These are phyloP conservation scores for Globisporangium yorkense DNA, from an alignment of 352 stramenopile species.

Conservation along the genomic window DNA sequence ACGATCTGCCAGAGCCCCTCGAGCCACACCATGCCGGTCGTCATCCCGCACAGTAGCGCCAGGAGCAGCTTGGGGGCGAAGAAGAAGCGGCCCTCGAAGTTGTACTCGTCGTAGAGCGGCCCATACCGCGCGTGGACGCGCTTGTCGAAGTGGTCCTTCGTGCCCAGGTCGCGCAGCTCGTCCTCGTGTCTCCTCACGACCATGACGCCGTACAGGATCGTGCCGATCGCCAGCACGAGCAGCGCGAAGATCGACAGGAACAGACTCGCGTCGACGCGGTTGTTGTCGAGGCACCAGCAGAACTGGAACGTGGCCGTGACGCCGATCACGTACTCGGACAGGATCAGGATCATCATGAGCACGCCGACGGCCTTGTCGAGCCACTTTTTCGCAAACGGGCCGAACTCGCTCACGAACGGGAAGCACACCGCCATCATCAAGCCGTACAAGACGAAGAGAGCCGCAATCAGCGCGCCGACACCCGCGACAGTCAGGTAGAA, in stretches of 20 bases:
- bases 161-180: slow-evolving; percentile 73
- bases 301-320: slow-evolving; percentile 83
- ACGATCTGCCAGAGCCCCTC: slow-evolving; percentile 70
- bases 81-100: slow-evolving; percentile 82
- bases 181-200: slow-evolving; percentile 75
- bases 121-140: slow-evolving; percentile 73
- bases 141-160: slow-evolving; percentile 84
- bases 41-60: slow-evolving; percentile 69
- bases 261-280: slow-evolving; percentile 47
- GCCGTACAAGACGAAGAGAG: slow-evolving; percentile 41
- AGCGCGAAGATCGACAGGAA: slow-evolving; percentile 63
- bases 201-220: slow-evolving; percentile 68
- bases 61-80: slow-evolving; percentile 82
- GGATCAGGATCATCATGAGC: slow-evolving; percentile 80
- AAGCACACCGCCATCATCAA: slow-evolving; percentile 39
- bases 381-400: slow-evolving; percentile 57
- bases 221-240: slow-evolving; percentile 67
- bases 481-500: slow-evolving; percentile 78
- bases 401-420: slow-evolving; percentile 51
- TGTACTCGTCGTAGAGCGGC: slow-evolving; percentile 85
- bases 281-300: slow-evolving; percentile 70
- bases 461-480: slow-evolving; percentile 37
- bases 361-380: slow-evolving; percentile 75
- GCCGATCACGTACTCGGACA: slow-evolving; percentile 80
- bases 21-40: slow-evolving; percentile 76